phyloP scores from a whole-genome alignment of 805 yeast species.

The Candida wancherniae region DNA sequence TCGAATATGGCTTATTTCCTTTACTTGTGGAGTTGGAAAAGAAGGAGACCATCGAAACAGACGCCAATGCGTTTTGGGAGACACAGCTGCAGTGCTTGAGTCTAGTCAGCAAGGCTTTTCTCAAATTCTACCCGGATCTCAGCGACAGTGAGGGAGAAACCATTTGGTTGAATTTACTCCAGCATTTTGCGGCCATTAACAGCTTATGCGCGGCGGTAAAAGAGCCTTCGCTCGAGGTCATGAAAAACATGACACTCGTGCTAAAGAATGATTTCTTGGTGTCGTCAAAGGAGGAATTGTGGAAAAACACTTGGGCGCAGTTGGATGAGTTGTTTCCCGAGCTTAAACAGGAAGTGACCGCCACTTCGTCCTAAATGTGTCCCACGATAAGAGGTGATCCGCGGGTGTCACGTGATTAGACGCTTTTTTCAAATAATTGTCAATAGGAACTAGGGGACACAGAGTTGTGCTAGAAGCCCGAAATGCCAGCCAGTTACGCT shows the following conservation, averaged over 20 bases:
- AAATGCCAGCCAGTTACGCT: slow-evolving; percentile 41
- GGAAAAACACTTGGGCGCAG: slow-evolving; percentile 31
- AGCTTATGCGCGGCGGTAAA: slow-evolving; percentile 19
- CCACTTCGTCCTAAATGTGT: background rate
- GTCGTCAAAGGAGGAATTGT: slow-evolving; percentile 21
- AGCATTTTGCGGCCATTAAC: slow-evolving; percentile 27
- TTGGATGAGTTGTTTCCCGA: slow-evolving; percentile 27
- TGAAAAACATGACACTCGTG: slow-evolving; percentile 41
- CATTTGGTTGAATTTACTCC: slow-evolving; percentile 34
- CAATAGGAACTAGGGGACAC: too few species aligned
- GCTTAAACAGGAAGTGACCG: slow-evolving; percentile 14
- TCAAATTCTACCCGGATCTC: slow-evolving; percentile 21
- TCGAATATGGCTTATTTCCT: slow-evolving; percentile 74
- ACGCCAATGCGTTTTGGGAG: slow-evolving; percentile 54
- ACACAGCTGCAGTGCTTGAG: slow-evolving; percentile 67
- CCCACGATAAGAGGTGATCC: background rate
- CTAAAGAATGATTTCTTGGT: slow-evolving; percentile 26
- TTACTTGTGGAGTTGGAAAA: slow-evolving; percentile 60
- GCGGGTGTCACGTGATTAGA: background rate
- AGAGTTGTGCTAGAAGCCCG: background rate
- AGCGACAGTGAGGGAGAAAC: slow-evolving; percentile 18
- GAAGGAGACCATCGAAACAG: slow-evolving; percentile 56
- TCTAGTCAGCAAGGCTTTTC: slow-evolving; percentile 55
- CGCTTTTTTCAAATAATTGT: background rate
- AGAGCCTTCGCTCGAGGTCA: slow-evolving; percentile 34